Evolutionary conservation across 768 basidiomycete species (phyloP).

Genomic region (Lentinula detonsa): DNA sequence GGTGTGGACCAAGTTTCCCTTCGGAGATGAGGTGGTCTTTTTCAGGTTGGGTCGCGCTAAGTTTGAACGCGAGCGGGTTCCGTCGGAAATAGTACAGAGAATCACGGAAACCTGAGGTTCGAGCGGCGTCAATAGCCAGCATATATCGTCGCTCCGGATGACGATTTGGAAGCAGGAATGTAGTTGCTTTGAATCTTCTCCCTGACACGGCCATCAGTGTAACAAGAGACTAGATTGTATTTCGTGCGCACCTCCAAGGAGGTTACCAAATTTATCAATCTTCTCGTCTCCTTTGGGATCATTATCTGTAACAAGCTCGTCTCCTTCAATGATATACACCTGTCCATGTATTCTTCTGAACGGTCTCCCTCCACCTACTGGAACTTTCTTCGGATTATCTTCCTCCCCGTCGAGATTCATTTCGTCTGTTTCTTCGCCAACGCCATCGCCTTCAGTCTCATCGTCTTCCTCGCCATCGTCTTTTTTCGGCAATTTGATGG

Average conservation of each 20-base stretch:
- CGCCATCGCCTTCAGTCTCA: constrained; percentile 26
- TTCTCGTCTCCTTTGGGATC: constrained; percentile 89
- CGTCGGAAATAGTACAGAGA: constrained; percentile 97
- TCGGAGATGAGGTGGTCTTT: constrained; percentile 88
- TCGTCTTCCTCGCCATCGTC: constrained; percentile 25
- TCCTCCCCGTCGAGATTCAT: constrained; percentile 25
- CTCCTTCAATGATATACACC: constrained; percentile 75
- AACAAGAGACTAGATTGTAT: constrained; percentile 3
- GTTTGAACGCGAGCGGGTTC: constrained; percentile 85
- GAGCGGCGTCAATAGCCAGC: constrained; percentile 96
- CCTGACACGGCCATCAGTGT: constrained; percentile 35
- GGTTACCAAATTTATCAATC: constrained; percentile 77
- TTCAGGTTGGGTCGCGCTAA: constrained; percentile 83
- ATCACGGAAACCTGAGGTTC: constrained; percentile 93
- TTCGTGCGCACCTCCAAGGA: constrained; percentile 70
- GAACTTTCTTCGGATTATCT: constrained; percentile 35
- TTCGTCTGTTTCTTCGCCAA: constrained; percentile 27
- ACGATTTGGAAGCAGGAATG: constrained; percentile 81
- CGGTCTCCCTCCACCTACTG: constrained; percentile 54
- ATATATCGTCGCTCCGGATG: constrained; percentile 85
- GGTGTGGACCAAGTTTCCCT: constrained; percentile 83
- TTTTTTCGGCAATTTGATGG: constrained; percentile 15
- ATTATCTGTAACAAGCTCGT: constrained; percentile 81
- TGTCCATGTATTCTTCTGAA: constrained; percentile 71
- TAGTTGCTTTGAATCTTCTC: constrained; percentile 81